Percentiles rank a stretch among this genome's conserved stretches.
These are phyloP conservation scores for Cryptococcus sp. DNA, from an alignment of 1,284 basidiomycete species.

Conservation along the genomic window DNA sequence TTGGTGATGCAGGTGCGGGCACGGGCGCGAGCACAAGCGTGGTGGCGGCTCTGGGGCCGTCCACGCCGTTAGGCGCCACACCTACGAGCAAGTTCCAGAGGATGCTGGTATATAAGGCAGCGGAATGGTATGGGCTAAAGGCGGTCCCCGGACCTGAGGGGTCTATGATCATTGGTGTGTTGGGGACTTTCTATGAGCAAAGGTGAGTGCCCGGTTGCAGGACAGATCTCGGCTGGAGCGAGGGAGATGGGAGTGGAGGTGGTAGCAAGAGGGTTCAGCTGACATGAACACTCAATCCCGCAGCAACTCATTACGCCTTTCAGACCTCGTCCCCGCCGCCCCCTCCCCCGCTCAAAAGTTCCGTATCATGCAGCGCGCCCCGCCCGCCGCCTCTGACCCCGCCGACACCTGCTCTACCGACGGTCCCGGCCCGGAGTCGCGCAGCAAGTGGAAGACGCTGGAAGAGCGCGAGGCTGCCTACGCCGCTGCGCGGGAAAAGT, in stretches of 20 bases:
- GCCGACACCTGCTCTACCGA: slow-evolving; percentile 4
- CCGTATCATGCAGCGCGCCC: slow-evolving; percentile 41
- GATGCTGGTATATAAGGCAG: slow-evolving; percentile 47
- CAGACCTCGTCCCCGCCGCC: slow-evolving; percentile 25
- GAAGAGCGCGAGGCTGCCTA: slow-evolving; percentile 44
- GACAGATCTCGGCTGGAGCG: neutral
- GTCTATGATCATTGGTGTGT: slow-evolving; percentile 34
- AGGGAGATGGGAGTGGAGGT: neutral
- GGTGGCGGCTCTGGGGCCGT: slow-evolving; percentile 18
- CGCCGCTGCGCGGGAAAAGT: slow-evolving; percentile 37
- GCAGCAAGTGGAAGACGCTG: slow-evolving; percentile 33
- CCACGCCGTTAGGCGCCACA: slow-evolving; percentile 21
- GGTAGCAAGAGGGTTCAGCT: slow-evolving; percentile 4
- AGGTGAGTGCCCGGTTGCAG: slow-evolving; percentile 31
- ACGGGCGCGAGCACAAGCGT: slow-evolving; percentile 14
- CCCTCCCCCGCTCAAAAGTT: slow-evolving; percentile 34
- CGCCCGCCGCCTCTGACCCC: neutral
- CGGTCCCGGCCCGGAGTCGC: slow-evolving; percentile 13
- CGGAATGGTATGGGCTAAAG: slow-evolving; percentile 47
- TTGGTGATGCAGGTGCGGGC: neutral
- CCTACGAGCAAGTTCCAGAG: slow-evolving; percentile 41
- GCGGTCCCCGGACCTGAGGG: slow-evolving; percentile 25
- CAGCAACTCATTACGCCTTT: slow-evolving; percentile 23
- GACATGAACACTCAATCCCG: neutral
- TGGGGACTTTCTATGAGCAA: slow-evolving; percentile 30